Evolutionary conservation across 306 rosid genomes (phyloP).

Genomic region (Phaseolus lunatus): DNA sequence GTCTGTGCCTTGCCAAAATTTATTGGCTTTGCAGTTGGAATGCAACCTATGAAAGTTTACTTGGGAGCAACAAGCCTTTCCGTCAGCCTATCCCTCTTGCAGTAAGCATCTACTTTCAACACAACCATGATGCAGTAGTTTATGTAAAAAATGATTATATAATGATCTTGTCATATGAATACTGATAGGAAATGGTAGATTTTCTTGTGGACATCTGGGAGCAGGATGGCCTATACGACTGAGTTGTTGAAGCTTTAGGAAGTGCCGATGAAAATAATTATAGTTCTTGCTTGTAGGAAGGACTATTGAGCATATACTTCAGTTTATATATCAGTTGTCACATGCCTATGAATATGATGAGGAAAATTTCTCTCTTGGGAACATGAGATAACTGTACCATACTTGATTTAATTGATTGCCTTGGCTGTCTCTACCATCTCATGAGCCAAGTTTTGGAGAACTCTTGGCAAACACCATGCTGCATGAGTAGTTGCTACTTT

Average conservation of each 20-base stretch:
- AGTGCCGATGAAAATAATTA: constrained; percentile 45
- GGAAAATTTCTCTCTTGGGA: constrained; percentile 42
- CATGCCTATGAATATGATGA: constrained; percentile 44
- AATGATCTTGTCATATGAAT: constrained; percentile 27
- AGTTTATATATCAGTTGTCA: constrained; percentile 51
- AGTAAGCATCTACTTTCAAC: constrained; percentile 57
- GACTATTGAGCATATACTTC: constrained; percentile 43
- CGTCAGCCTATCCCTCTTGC: constrained; percentile 81
- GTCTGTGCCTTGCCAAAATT: constrained; percentile 61
- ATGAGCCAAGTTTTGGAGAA: constrained; percentile 45
- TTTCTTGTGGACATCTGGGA: constrained; percentile 96
- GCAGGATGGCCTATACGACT: constrained; percentile 91
- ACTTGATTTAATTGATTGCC: constrained; percentile 47
- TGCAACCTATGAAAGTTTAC: constrained; percentile 81
- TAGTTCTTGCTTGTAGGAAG: constrained; percentile 53
- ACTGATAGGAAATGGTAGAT: constrained; percentile 93
- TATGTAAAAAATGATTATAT: constrained; percentile 8
- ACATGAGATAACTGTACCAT: constrained; percentile 38
- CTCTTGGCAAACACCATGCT: not conserved
- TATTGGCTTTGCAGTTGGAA: constrained; percentile 93
- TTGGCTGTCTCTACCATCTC: constrained; percentile 28
- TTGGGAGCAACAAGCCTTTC: constrained; percentile 88
- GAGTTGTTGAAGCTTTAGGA: constrained; percentile 50
- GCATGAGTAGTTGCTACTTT: constrained; percentile 25
- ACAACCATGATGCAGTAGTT: not conserved